Evolutionary conservation across 2,329 filamentous ascomycete genomes (phyloP).

Genomic region (Rutstroemia sydowiana): DNA sequence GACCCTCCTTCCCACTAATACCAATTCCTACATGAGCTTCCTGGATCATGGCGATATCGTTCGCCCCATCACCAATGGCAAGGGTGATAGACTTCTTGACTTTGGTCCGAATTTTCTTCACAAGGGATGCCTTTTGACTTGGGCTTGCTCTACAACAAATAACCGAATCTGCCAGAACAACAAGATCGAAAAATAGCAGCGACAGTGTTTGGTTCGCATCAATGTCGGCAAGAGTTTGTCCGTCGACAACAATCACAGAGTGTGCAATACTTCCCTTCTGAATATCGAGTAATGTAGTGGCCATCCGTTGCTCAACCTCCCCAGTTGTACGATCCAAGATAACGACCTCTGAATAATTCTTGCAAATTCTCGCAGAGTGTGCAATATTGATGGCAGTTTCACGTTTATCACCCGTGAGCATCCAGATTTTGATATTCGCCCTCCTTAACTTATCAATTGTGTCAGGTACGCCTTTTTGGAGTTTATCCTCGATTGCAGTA

Average conservation of each 20-base stretch:
- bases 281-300: constrained; percentile 65
- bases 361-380: constrained; percentile 94
- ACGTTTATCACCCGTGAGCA: constrained; percentile 95
- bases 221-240: constrained; percentile 84
- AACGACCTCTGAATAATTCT: constrained; percentile 96
- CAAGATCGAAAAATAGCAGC: constrained; percentile 89
- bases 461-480: constrained; percentile 95
- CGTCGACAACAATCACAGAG: constrained; percentile 84
- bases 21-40: constrained; percentile 95
- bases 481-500: constrained; percentile 92
- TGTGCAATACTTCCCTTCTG: constrained; percentile 81
- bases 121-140: constrained; percentile 94
- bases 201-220: constrained; percentile 73
- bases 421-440: constrained; percentile 97
- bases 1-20: constrained; percentile 86
- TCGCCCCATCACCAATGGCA: constrained; percentile 87
- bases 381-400: constrained; percentile 99
- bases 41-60: constrained; percentile 97
- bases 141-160: constrained; percentile 96
- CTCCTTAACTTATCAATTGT: constrained; percentile 85
- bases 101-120: too few relatives aligned
- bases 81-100: constrained; percentile 95
- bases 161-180: constrained; percentile 95
- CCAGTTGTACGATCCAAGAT: constrained; percentile 64
- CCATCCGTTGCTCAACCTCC: constrained; percentile 62